A percentile compares a stretch with the other conserved stretches of the same genome.
phyloP scores from a whole-genome alignment of 2,329 filamentous ascomycete species.

The Lojkania enalia region DNA sequence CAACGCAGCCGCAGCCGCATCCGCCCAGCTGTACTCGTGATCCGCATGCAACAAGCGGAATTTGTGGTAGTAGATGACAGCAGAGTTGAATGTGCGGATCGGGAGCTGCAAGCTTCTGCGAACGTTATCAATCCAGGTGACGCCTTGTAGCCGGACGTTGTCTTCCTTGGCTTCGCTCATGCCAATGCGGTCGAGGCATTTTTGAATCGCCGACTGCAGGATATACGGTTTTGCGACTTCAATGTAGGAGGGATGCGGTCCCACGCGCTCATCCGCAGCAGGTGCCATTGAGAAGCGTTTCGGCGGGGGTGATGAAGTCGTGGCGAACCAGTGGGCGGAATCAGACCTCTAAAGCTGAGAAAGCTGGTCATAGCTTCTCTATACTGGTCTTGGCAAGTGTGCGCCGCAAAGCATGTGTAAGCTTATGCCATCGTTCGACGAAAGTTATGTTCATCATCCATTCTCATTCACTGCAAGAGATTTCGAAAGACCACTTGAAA shows the following conservation, averaged over 20 bases:
- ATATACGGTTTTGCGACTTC: constrained; percentile 74
- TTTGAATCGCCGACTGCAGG: constrained; percentile 78
- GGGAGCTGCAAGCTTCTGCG: constrained; percentile 79
- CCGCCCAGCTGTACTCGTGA: constrained; percentile 79
- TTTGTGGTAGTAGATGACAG: constrained; percentile 90
- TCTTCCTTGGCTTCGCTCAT: constrained; percentile 80
- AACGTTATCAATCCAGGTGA: constrained; percentile 86
- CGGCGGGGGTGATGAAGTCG: too few relatives aligned
- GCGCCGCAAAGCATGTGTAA: not conserved
- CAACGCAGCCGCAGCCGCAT: constrained; percentile 83
- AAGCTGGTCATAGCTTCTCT: constrained; percentile 9
- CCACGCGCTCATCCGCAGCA: constrained; percentile 34
- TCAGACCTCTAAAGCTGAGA: too few relatives aligned
- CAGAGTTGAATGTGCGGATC: constrained; percentile 88
- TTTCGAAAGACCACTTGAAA: too few relatives aligned
- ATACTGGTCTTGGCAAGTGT: constrained; percentile 8
- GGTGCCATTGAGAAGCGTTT: constrained; percentile 44
- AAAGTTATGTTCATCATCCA: not conserved
- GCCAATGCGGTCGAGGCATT: constrained; percentile 68
- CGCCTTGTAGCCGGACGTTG: constrained; percentile 77
- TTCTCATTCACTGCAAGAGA: not conserved
- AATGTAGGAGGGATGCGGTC: constrained; percentile 65
- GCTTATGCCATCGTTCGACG: not conserved
- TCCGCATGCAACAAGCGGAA: constrained; percentile 87
- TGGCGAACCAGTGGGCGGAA: too few relatives aligned